A percentile compares a stretch with the other conserved stretches of the same genome.
These are phyloP conservation scores for Aureobasidium melanogenum DNA, from an alignment of 2,329 filamentous ascomycete species.

Conservation along the genomic window DNA sequence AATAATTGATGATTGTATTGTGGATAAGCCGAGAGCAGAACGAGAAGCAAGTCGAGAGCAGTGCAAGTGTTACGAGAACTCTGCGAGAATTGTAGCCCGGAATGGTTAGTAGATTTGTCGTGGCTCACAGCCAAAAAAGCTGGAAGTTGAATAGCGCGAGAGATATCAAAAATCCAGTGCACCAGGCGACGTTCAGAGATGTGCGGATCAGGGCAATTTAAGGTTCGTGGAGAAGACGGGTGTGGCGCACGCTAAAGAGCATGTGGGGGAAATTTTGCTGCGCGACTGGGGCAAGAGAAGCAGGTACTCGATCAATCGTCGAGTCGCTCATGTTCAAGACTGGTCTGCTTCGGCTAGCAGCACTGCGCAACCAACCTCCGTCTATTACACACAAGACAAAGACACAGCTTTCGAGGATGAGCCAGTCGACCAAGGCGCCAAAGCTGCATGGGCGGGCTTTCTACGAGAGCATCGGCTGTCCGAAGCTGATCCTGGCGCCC, in stretches of 20 bases:
- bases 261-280: not conserved
- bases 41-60: not conserved
- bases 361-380: not conserved
- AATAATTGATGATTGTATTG: too few relatives aligned
- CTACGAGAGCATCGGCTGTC: slow-evolving; percentile 89
- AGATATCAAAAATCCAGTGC: not conserved
- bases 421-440: not conserved
- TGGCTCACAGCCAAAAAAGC: not conserved
- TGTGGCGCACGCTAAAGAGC: not conserved
- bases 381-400: not conserved
- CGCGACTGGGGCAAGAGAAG: not conserved
- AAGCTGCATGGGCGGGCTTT: slow-evolving; percentile 63
- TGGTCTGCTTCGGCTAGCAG: not conserved
- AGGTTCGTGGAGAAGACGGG: not conserved
- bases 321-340: not conserved
- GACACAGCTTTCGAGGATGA: not conserved
- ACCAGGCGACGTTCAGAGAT: not conserved
- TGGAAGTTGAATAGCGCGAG: not conserved
- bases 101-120: not conserved
- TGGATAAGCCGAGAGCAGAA: too few relatives aligned
- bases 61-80: not conserved
- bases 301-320: not conserved
- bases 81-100: not conserved
- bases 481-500: slow-evolving; percentile 82
- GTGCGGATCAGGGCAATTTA: not conserved